phyloP scores from a whole-genome alignment of 2,329 filamentous ascomycete genomes.

The Chaetomium sp. region DNA sequence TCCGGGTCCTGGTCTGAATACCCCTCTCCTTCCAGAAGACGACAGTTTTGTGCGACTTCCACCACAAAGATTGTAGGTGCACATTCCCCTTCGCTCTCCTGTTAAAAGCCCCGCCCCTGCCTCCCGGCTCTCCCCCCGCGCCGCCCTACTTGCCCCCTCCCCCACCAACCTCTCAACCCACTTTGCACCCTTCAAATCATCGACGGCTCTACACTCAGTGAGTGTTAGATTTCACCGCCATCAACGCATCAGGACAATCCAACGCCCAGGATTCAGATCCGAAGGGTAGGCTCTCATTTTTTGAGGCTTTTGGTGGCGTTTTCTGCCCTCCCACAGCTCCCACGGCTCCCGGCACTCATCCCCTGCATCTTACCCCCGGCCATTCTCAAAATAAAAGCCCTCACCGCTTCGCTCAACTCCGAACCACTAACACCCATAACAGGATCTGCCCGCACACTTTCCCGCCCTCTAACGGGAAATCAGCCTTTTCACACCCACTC shows the following conservation, averaged over 20 bases:
- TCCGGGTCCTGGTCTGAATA: slow-evolving; percentile 31
- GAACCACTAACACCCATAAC: slow-evolving; percentile 36
- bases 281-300: slow-evolving; percentile 20
- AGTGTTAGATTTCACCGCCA: slow-evolving; percentile 6
- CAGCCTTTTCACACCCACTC: slow-evolving; percentile 23
- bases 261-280: slow-evolving; percentile 13
- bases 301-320: slow-evolving; percentile 1
- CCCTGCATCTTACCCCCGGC: slow-evolving; percentile 28
- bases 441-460: slow-evolving; percentile 33
- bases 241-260: slow-evolving; percentile 12
- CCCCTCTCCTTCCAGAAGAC: slow-evolving; percentile 36
- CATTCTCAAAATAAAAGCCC: slow-evolving; percentile 35
- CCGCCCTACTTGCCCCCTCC: neutral
- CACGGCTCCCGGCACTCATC: slow-evolving; percentile 10
- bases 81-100: slow-evolving; percentile 27
- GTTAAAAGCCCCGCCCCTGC: slow-evolving; percentile 27
- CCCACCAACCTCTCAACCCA: slow-evolving; percentile 30
- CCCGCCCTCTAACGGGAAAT: slow-evolving; percentile 13
- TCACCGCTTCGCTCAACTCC: slow-evolving; percentile 34
- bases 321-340: neutral
- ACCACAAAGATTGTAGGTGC: slow-evolving; percentile 33
- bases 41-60: slow-evolving; percentile 35
- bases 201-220: slow-evolving; percentile 16
- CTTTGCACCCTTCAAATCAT: slow-evolving; percentile 16
- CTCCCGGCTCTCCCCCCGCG: slow-evolving; percentile 26